Base-by-base conservation (phyloP, 2,329 filamentous ascomycete species). In the Ophiocordyceps sinensis region DNA sequence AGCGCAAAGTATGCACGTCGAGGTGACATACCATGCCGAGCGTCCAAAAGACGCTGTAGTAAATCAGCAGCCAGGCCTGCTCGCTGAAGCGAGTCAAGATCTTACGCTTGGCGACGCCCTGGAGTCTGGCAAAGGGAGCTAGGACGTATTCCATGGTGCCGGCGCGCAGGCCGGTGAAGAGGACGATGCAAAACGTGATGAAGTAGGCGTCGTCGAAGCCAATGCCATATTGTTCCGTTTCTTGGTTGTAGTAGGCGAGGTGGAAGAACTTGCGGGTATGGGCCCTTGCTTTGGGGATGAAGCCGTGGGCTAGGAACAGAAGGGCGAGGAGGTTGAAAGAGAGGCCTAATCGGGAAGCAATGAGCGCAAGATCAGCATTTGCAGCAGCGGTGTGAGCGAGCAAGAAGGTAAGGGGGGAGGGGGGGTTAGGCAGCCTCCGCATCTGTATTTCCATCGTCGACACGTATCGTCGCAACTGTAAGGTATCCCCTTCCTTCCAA, bases 41-140 rank as follows among this genome's bases (percentile, higher is more conserved):
- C 12, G 77, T 71, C 83, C 86, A 96, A 57, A 88, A 89, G 42
- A 80, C 66, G 37, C 66, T 66, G 60, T 89, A 89, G 65, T 95
- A 96, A 36, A 91, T 61, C 43, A 93, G 65, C 56, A 94, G 70
- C 85, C 89, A 96, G 37, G 81, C 85, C 65, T 98, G 91, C 65
- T 98, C 91, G 46, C 86, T 86, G 63, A 96, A 94, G 44, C 91
- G 76, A 38, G 85, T 76, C 44, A 82, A 67, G 37, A 78, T 77
- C 65, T 94, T 95, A 56, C 69, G 71, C 55, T 81, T 84, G 51
- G 73, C 71, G 51, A 95, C 75, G 30, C 89, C 89, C 47, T 74
- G 71, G 38, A 69, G 65, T 47, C 75, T 78, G 36, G 83, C 88
- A 42, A 93, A 63, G 7, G 89, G 91, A 17, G 77, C 77, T 40